Evolutionary conservation across 2,329 filamentous ascomycete species (phyloP).

Genomic region (Neopestalotiopsis sp.): DNA sequence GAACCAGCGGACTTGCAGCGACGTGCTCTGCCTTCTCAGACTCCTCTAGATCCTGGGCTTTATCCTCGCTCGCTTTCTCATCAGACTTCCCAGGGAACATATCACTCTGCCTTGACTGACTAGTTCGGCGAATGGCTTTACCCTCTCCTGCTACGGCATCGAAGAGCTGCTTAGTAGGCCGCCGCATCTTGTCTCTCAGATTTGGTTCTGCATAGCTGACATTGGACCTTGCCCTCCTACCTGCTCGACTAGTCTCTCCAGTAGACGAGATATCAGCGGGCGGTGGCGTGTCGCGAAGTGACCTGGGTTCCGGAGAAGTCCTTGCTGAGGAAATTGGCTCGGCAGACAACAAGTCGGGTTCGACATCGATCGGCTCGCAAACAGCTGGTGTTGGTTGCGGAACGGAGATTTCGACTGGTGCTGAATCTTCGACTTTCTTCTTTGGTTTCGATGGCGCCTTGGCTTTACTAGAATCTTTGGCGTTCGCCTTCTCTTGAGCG

Average conservation of each 20-base stretch:
- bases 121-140: slow-evolving; percentile 52
- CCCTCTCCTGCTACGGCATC: slow-evolving; percentile 75
- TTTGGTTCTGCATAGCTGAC: slow-evolving; percentile 86
- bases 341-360: slow-evolving; percentile 39
- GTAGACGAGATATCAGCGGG: slow-evolving; percentile 60
- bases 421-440: slow-evolving; percentile 27
- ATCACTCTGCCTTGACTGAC: slow-evolving; percentile 38
- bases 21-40: slow-evolving; percentile 26
- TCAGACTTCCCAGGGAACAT: slow-evolving; percentile 39
- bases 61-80: slow-evolving; percentile 40
- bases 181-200: slow-evolving; percentile 81
- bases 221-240: slow-evolving; percentile 68
- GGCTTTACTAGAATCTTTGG: slow-evolving; percentile 25
- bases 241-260: slow-evolving; percentile 65
- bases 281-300: slow-evolving; percentile 60
- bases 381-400: slow-evolving; percentile 23
- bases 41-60: slow-evolving; percentile 17
- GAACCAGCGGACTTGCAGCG: slow-evolving; percentile 46
- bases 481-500: slow-evolving; percentile 44
- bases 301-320: slow-evolving; percentile 53
- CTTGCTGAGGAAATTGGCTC: slow-evolving; percentile 50
- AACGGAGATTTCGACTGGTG: slow-evolving; percentile 35
- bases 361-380: slow-evolving; percentile 30
- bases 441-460: slow-evolving; percentile 26
- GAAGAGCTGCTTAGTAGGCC: slow-evolving; percentile 76